These are phyloP conservation scores for Aspergillus niger DNA, from an alignment of 2,329 filamentous ascomycete genomes.

Conservation along the genomic window DNA sequence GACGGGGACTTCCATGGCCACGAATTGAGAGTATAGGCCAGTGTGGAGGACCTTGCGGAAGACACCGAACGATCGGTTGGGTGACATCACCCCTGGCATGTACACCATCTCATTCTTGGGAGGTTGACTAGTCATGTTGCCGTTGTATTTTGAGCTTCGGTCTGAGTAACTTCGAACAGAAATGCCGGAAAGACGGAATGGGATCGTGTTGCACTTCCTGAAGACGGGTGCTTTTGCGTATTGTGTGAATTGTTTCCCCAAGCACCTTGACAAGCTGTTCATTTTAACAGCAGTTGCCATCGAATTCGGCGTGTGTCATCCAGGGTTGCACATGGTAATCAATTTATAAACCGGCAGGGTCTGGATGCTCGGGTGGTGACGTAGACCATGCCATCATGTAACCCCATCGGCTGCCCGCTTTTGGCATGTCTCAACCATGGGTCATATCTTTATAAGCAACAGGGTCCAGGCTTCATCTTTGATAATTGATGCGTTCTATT, in stretches of 20 bases:
- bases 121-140: slow-evolving; percentile 33
- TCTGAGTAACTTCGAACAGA: not conserved
- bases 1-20: slow-evolving; percentile 66
- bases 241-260: not conserved
- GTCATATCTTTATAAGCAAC: not conserved
- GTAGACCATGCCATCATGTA: not conserved
- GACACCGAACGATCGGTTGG: slow-evolving; percentile 61
- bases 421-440: not conserved
- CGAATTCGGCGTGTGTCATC: not conserved
- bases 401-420: not conserved
- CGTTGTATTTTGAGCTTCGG: slow-evolving; percentile 1
- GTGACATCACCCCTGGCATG: slow-evolving; percentile 57
- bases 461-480: not conserved
- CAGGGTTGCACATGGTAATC: not conserved
- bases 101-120: slow-evolving; percentile 61
- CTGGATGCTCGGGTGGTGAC: slow-evolving; percentile 1
- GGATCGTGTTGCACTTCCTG: not conserved
- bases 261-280: not conserved
- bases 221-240: not conserved
- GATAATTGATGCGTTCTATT: not conserved
- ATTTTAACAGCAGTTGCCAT: not conserved
- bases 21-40: slow-evolving; percentile 63
- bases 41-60: slow-evolving; percentile 66
- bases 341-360: not conserved
- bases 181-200: not conserved